Conservation (phyloP, 306 rosid genomes). For the Vigna trinervia region DNA sequence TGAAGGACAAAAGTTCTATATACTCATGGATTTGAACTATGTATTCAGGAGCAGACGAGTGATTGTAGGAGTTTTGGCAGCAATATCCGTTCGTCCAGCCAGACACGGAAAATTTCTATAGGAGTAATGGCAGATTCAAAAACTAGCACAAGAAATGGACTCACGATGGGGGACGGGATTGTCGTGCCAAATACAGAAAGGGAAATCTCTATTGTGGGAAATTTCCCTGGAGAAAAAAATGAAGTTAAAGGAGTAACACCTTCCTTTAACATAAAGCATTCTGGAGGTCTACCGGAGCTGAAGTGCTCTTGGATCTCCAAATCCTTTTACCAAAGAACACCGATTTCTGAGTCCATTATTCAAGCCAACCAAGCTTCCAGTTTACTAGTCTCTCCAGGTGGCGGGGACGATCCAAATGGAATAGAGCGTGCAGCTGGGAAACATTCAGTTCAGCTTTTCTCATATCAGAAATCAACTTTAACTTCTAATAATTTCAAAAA, state of each 20-base stretch:
- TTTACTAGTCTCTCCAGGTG: slow-evolving; percentile 54
- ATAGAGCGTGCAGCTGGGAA: slow-evolving; percentile 50
- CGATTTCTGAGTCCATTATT: slow-evolving; percentile 51
- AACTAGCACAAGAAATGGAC: slow-evolving; percentile 52
- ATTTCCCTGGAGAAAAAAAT: slow-evolving; percentile 44
- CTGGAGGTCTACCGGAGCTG: slow-evolving; percentile 49
- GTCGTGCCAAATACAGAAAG: slow-evolving; percentile 54
- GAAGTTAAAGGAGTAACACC: slow-evolving; percentile 51
- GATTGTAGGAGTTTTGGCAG: slow-evolving; percentile 72
- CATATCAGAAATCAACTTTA: slow-evolving; percentile 52
- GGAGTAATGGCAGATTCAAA: slow-evolving; percentile 77
- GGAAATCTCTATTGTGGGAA: slow-evolving; percentile 47
- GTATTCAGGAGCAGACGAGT: slow-evolving; percentile 64
- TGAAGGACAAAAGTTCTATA: slow-evolving; percentile 15
- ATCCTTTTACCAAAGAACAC: slow-evolving; percentile 50
- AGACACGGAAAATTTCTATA: slow-evolving; percentile 87
- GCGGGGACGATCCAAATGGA: slow-evolving; percentile 50
- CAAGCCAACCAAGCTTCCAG: slow-evolving; percentile 52
- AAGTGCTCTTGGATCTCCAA: slow-evolving; percentile 61
- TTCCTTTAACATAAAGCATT: slow-evolving; percentile 49
- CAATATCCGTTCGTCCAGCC: slow-evolving; percentile 68
- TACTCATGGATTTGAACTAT: slow-evolving; percentile 40
- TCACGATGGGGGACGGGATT: slow-evolving; percentile 50
- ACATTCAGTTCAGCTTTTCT: slow-evolving; percentile 47
- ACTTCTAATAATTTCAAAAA: slow-evolving; percentile 53